phyloP scores from a whole-genome alignment of 2,329 filamentous ascomycete species.

The Colletotrichum kahawae region DNA sequence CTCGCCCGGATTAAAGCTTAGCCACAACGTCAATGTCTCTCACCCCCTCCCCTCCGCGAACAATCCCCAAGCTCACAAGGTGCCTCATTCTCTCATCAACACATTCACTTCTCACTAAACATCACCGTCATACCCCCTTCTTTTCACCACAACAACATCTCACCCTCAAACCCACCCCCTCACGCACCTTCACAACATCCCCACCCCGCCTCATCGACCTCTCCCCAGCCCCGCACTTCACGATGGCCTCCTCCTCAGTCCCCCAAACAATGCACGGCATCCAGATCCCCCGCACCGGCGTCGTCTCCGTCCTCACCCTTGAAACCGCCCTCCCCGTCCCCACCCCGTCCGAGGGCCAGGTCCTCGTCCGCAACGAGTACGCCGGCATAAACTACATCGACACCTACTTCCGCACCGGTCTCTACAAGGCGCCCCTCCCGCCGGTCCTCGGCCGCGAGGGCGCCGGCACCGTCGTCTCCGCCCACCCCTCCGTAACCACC shows the following conservation, averaged over 20 bases:
- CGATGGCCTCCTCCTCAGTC: slow-evolving; percentile 1
- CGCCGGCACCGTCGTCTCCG: slow-evolving; percentile 70
- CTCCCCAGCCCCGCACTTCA: slow-evolving; percentile 11
- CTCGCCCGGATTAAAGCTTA: neutral
- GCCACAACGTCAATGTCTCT: neutral
- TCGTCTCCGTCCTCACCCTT: slow-evolving; percentile 73
- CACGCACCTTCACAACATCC: neutral
- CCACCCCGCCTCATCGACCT: neutral
- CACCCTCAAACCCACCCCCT: neutral
- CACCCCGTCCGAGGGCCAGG: slow-evolving; percentile 67
- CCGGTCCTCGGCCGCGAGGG: slow-evolving; percentile 82
- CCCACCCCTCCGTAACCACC: slow-evolving; percentile 56
- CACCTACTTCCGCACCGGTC: slow-evolving; percentile 85
- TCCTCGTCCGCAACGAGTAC: slow-evolving; percentile 82
- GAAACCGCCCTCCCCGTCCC: slow-evolving; percentile 74
- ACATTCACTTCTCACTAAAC: neutral
- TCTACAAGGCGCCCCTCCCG: slow-evolving; percentile 77
- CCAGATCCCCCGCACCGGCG: slow-evolving; percentile 74
- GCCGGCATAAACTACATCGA: slow-evolving; percentile 90
- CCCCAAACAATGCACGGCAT: slow-evolving; percentile 72
- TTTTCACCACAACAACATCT: neutral
- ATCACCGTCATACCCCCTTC: neutral
- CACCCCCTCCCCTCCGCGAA: neutral
- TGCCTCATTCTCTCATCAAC: neutral
- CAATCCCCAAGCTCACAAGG: neutral